Percentiles rank a stretch among this genome's conserved stretches.
phyloP scores from a whole-genome alignment of 768 basidiomycete genomes.

The Leucocoprinus leucothites region DNA sequence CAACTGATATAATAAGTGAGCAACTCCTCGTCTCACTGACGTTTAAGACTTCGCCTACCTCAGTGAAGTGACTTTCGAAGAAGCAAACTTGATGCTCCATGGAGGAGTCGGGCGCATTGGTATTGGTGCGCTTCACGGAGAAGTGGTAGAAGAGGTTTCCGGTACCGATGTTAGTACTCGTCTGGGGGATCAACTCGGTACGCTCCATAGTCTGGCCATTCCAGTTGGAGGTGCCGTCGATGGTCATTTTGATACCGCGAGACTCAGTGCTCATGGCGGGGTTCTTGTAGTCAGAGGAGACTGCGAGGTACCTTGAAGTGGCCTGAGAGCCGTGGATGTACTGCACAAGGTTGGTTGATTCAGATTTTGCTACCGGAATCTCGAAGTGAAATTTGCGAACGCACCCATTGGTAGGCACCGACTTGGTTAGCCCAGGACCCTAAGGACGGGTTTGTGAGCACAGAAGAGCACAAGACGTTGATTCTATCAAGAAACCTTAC shows the following conservation, averaged over 20 bases:
- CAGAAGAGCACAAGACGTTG: not conserved
- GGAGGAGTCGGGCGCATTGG: conserved; percentile 49
- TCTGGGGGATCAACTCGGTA: conserved; percentile 42
- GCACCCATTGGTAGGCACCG: conserved; percentile 56
- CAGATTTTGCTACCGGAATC: not conserved
- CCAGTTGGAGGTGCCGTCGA: conserved; percentile 53
- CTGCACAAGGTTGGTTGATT: conserved; percentile 17
- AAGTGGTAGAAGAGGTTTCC: conserved; percentile 65
- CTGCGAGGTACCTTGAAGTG: conserved; percentile 51
- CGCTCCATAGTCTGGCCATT: conserved; percentile 47
- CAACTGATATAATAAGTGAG: conserved; percentile 29
- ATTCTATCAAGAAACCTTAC: conserved; percentile 25
- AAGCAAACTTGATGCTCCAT: conserved; percentile 61
- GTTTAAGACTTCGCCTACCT: conserved; percentile 28
- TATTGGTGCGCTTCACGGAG: conserved; percentile 45
- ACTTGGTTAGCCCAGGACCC: conserved; percentile 58
- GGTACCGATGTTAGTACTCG: conserved; percentile 50
- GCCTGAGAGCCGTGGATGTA: conserved; percentile 54
- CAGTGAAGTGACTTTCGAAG: conserved; percentile 64
- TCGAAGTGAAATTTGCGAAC: not conserved
- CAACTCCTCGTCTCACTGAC: too few relatives aligned
- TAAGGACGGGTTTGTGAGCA: conserved; percentile 16
- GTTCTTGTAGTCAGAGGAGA: conserved; percentile 53
- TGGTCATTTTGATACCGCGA: conserved; percentile 50
- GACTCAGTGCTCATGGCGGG: conserved; percentile 49